Percentiles rank a stretch among this genome's conserved stretches.
Conservation (phyloP, 164 flowering plant species). For the Dillenia suffruticosa region DNA sequence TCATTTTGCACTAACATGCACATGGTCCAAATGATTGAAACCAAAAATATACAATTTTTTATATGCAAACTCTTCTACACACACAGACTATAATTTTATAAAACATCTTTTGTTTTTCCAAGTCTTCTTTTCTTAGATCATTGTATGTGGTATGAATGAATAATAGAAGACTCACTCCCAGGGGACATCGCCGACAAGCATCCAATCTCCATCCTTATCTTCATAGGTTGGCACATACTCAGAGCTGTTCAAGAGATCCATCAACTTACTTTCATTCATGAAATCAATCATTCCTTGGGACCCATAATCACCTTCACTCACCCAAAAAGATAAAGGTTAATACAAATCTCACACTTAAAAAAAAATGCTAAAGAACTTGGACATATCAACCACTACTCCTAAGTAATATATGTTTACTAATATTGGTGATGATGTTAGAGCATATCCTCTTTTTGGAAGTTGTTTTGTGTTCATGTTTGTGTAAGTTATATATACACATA, state of each 20-base stretch:
- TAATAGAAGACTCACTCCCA: conserved; percentile 58
- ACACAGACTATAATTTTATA: too few species aligned
- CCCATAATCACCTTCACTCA: conserved; percentile 51
- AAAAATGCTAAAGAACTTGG: too few species aligned
- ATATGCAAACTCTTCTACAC: too few species aligned
- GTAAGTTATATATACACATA: too few species aligned
- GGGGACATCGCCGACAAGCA: conserved; percentile 90
- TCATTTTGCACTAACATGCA: too few species aligned
- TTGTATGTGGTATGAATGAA: neutral
- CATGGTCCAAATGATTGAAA: too few species aligned
- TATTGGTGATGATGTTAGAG: too few species aligned
- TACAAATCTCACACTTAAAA: neutral
- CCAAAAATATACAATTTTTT: neutral
- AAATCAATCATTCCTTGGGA: conserved; percentile 78
- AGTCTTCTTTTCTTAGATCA: neutral
- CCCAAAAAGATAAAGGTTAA: neutral
- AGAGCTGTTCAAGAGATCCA: conserved; percentile 72
- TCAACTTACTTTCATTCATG: conserved; percentile 80
- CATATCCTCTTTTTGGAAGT: too few species aligned
- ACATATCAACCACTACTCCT: too few species aligned
- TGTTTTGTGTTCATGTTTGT: too few species aligned
- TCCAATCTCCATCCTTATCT: conserved; percentile 90
- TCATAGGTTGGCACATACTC: conserved; percentile 77
- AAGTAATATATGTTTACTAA: too few species aligned
- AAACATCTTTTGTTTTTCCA: neutral